Percentiles rank a stretch among this genome's conserved stretches.
phyloP scores from a whole-genome alignment of 2,329 filamentous ascomycete genomes.

The Colletotrichum navitas region DNA sequence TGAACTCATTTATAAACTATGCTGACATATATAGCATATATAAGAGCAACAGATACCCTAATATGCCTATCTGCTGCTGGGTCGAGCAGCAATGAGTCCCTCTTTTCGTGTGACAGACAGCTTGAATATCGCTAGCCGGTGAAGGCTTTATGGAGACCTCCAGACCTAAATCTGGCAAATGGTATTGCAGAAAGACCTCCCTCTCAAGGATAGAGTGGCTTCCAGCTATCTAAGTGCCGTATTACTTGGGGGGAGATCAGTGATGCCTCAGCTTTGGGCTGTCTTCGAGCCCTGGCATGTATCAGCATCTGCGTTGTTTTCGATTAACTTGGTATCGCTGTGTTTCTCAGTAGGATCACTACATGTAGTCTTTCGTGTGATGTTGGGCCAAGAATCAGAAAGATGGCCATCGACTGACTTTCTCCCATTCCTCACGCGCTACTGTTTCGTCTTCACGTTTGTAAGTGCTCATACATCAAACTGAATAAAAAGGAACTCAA shows the following conservation, averaged over 20 bases:
- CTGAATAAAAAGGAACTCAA: neutral
- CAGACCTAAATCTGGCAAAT: neutral
- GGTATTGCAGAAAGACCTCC: no score
- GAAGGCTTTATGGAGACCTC: neutral
- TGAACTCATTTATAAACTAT: neutral
- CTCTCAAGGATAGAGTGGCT: neutral
- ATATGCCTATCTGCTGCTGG: neutral
- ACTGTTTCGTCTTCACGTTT: neutral
- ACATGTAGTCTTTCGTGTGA: neutral
- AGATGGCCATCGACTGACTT: neutral
- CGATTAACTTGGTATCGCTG: neutral
- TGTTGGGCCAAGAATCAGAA: neutral
- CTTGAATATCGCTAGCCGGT: neutral
- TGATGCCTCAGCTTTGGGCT: neutral
- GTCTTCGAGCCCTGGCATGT: neutral
- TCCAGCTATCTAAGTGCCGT: neutral
- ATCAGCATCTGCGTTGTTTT: neutral
- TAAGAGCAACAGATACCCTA: neutral
- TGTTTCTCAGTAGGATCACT: neutral
- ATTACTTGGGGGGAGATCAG: fast-evolving
- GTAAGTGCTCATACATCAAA: neutral
- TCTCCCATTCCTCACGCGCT: neutral
- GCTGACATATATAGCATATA: no score
- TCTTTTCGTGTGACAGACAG: neutral
- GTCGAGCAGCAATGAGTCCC: neutral